These are phyloP conservation scores for Turnera subulata DNA, from an alignment of 345 rosid genomes.

Conservation along the genomic window DNA sequence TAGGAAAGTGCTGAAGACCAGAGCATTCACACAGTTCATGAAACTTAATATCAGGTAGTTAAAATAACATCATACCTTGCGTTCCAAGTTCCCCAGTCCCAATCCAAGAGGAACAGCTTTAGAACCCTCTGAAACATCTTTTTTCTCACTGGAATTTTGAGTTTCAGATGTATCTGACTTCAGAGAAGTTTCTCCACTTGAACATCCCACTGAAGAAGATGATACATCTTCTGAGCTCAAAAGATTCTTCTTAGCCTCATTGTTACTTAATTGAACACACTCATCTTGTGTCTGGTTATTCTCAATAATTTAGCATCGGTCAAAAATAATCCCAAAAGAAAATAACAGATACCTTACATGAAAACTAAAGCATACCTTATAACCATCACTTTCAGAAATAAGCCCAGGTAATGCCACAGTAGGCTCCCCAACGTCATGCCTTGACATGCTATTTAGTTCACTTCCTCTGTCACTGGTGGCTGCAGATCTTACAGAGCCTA, in stretches of 20 bases:
- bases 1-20: background rate
- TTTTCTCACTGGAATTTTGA: constrained; percentile 34
- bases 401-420: constrained; percentile 16
- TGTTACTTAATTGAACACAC: constrained; percentile 7
- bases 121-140: constrained; percentile 31
- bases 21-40: no score
- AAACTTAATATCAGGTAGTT: no score
- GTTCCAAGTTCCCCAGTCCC: constrained; percentile 77
- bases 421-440: constrained; percentile 32
- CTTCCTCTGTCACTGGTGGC: background rate
- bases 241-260: constrained; percentile 19
- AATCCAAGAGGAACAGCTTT: constrained; percentile 72
- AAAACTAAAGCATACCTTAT: constrained; percentile 39
- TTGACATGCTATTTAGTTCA: constrained; percentile 15
- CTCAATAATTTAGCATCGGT: constrained; percentile 5
- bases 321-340: constrained; percentile 5
- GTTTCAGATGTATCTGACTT: constrained; percentile 32
- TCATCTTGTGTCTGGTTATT: constrained; percentile 31
- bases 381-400: constrained; percentile 28
- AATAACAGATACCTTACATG: background rate
- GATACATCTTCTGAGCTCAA: constrained; percentile 34
- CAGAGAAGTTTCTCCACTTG: constrained; percentile 25
- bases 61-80: constrained; percentile 49
- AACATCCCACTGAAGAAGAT: constrained; percentile 24
- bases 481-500: constrained; percentile 1